phyloP scores from a whole-genome alignment of 495 filamentous ascomycete genomes.

The Lentithecium fluviatile region DNA sequence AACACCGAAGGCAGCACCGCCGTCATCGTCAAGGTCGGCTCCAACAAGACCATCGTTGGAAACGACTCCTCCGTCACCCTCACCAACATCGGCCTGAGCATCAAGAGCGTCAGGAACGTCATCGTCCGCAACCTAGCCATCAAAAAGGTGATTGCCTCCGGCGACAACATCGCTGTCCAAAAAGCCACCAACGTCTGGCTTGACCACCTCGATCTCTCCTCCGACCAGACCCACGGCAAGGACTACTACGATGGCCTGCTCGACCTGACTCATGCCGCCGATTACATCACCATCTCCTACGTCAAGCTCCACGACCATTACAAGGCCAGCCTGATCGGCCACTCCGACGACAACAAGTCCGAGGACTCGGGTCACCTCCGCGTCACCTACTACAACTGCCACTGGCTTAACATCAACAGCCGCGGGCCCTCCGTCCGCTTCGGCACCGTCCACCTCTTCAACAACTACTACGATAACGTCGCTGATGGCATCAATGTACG shows the following conservation, averaged over 20 bases:
- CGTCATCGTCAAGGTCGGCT: conserved; percentile 25
- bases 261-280: conserved; percentile 57
- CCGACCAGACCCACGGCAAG: conserved; percentile 43
- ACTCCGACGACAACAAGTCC: conserved; percentile 53
- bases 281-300: conserved; percentile 56
- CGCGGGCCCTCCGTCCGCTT: conserved; percentile 62
- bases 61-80: conserved; percentile 38
- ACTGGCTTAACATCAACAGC: conserved; percentile 61
- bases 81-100: conserved; percentile 48
- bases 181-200: conserved; percentile 63
- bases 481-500: conserved; percentile 64
- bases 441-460: conserved; percentile 58
- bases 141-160: conserved; percentile 55
- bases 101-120: conserved; percentile 56
- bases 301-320: conserved; percentile 61
- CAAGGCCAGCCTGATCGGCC: conserved; percentile 63
- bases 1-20: neutral
- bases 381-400: conserved; percentile 63
- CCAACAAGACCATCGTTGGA: conserved; percentile 36
- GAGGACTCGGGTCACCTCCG: conserved; percentile 56
- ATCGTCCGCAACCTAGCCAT: conserved; percentile 65
- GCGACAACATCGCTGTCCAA: conserved; percentile 61
- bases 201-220: conserved; percentile 66
- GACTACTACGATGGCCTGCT: conserved; percentile 69
- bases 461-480: conserved; percentile 49